These are phyloP conservation scores for Vararia minispora DNA, from an alignment of 768 basidiomycete species.

Conservation along the genomic window DNA sequence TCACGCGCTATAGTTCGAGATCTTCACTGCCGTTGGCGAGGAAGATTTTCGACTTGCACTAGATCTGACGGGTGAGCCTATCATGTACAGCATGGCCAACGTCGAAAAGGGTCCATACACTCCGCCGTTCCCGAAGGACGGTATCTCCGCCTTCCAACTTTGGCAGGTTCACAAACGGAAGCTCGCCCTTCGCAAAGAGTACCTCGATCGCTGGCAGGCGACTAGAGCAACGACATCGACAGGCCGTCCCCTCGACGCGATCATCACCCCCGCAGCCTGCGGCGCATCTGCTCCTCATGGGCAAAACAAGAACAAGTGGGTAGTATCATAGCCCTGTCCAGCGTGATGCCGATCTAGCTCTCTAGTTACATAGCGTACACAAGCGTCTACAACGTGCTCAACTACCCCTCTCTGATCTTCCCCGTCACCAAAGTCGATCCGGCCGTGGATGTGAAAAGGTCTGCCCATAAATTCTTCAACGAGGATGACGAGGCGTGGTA, in stretches of 20 bases:
- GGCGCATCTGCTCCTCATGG: constrained; percentile 36
- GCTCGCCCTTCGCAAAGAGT: constrained; percentile 28
- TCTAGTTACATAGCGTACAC: constrained; percentile 33
- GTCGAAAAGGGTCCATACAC: not conserved
- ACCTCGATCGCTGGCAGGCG: constrained; percentile 38
- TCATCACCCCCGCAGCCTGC: constrained; percentile 34
- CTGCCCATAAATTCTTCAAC: constrained; percentile 29
- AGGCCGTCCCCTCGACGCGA: constrained; percentile 39
- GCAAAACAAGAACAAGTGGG: constrained; percentile 26
- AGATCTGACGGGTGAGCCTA: constrained; percentile 10
- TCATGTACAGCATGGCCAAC: constrained; percentile 12
- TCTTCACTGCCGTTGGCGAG: constrained; percentile 10
- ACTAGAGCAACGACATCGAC: constrained; percentile 33
- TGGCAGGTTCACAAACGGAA: constrained; percentile 37
- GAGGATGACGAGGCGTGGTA: constrained; percentile 33
- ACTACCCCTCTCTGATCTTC: constrained; percentile 32
- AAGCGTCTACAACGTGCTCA: constrained; percentile 33
- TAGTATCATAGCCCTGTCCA: too few relatives aligned
- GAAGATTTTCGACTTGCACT: constrained; percentile 3
- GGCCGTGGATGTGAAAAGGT: constrained; percentile 24
- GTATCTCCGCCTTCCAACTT: constrained; percentile 20
- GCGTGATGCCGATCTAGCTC: constrained; percentile 6
- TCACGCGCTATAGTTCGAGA: constrained; percentile 8
- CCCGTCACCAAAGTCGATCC: constrained; percentile 39
- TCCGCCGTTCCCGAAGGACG: constrained; percentile 2